Conservation (phyloP, 495 filamentous ascomycete species). For the Penicillium manginii region DNA sequence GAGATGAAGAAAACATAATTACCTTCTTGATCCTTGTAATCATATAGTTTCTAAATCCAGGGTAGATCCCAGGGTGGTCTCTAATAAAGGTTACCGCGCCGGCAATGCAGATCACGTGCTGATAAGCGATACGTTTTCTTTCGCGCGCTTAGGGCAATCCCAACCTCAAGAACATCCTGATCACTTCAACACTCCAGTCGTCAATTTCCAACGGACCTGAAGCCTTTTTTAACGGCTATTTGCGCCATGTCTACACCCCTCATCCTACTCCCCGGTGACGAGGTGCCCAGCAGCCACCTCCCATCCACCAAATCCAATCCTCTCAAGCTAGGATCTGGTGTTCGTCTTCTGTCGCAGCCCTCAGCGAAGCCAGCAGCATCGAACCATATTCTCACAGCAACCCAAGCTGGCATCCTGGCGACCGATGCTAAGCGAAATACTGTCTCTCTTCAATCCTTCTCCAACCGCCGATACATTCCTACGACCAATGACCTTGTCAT, state of each 20-base stretch:
- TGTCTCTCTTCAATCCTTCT: conserved; percentile 40
- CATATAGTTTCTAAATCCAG: too few species aligned
- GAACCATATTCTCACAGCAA: conserved; percentile 63
- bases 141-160: too few species aligned
- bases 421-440: conserved; percentile 75
- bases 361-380: conserved; percentile 21
- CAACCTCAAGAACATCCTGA: too few species aligned
- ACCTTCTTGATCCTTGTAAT: too few species aligned
- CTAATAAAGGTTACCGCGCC: too few species aligned
- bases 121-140: neutral
- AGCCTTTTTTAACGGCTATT: neutral
- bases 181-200: conserved; percentile 6
- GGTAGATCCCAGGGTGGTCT: too few species aligned
- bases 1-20: too few species aligned
- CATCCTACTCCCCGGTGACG: conserved; percentile 78
- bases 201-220: neutral
- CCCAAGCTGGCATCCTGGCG: conserved; percentile 76
- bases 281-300: conserved; percentile 60
- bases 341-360: conserved; percentile 53
- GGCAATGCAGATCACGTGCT: neutral
- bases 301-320: conserved; percentile 66
- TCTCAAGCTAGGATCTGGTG: conserved; percentile 83
- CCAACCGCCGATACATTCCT: conserved; percentile 73
- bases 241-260: conserved; percentile 49
- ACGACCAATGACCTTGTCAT: conserved; percentile 79